These are phyloP conservation scores for Magnusiomyces suaveolens DNA, from an alignment of 1,139 yeast species.

Conservation along the genomic window DNA sequence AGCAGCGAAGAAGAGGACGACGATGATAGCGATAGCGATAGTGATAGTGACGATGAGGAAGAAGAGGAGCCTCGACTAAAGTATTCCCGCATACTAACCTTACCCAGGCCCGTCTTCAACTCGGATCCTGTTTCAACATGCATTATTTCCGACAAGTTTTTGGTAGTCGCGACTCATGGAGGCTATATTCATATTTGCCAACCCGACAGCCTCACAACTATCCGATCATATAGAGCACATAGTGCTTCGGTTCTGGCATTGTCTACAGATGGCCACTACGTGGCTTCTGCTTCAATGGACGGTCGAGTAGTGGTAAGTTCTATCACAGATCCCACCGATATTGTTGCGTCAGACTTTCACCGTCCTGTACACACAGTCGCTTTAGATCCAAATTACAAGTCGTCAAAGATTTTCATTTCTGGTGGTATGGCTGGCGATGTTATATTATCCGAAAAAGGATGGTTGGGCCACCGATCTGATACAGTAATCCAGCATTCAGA, in stretches of 20 bases:
- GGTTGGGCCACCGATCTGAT: constrained; percentile 80
- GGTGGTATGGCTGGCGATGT: constrained; percentile 92
- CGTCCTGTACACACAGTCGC: constrained; percentile 86
- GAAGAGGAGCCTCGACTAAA: constrained; percentile 67
- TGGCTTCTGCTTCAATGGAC: constrained; percentile 87
- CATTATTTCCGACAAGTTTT: constrained; percentile 46
- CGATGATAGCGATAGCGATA: constrained; percentile 23
- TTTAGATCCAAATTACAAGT: constrained; percentile 57
- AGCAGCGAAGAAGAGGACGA: constrained; percentile 13
- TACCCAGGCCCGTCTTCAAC: constrained; percentile 58
- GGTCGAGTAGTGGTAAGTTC: constrained; percentile 85
- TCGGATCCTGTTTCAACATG: constrained; percentile 73
- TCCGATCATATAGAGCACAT: constrained; percentile 75
- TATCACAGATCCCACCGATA: constrained; percentile 50
- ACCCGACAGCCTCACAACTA: constrained; percentile 42
- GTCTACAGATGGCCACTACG: constrained; percentile 59
- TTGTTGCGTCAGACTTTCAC: constrained; percentile 69
- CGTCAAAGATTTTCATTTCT: constrained; percentile 56
- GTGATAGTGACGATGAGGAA: constrained; percentile 39
- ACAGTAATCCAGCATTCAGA: constrained; percentile 48
- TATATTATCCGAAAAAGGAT: constrained; percentile 60
- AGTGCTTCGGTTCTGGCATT: constrained; percentile 66
- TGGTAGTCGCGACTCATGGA: constrained; percentile 82
- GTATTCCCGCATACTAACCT: constrained; percentile 54
- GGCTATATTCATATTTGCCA: constrained; percentile 66